phyloP scores from a whole-genome alignment of 495 filamentous ascomycete genomes.

The Saxophila tyrrhenica region DNA sequence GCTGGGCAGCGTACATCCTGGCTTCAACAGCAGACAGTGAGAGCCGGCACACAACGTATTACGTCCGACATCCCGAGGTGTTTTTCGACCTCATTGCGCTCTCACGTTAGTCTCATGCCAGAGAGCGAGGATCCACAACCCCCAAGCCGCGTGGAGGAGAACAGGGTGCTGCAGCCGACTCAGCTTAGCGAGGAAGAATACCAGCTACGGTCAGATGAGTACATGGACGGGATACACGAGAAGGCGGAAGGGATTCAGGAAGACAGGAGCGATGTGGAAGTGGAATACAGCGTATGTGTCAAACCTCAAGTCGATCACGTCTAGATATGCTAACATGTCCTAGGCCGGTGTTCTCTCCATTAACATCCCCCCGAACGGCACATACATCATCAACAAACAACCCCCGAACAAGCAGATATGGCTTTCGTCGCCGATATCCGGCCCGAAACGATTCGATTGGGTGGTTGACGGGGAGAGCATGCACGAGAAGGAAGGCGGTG shows the following conservation, averaged over 20 bases:
- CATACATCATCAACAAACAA: constrained; percentile 93
- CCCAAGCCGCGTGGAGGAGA: constrained; percentile 14
- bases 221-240: constrained; percentile 50
- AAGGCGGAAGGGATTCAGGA: constrained; percentile 46
- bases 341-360: constrained; percentile 80
- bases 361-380: constrained; percentile 49
- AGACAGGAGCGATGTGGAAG: constrained; percentile 55
- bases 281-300: constrained; percentile 44
- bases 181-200: constrained; percentile 61
- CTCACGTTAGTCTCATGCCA: constrained; percentile 24
- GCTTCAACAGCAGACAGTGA: background rate
- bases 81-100: constrained; percentile 1
- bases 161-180: constrained; percentile 39
- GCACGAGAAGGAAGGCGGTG: constrained; percentile 62
- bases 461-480: constrained; percentile 57
- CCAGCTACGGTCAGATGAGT: constrained; percentile 57
- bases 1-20: background rate
- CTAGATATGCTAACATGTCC: background rate
- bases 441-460: constrained; percentile 88
- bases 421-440: constrained; percentile 84
- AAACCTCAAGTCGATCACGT: constrained; percentile 3
- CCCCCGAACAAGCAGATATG: constrained; percentile 96
- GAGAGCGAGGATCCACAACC: constrained; percentile 27
- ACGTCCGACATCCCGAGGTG: background rate
- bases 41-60: background rate